Conservation (phyloP, 2,329 filamentous ascomycete genomes). For the Allantophomopsis lycopodina region DNA sequence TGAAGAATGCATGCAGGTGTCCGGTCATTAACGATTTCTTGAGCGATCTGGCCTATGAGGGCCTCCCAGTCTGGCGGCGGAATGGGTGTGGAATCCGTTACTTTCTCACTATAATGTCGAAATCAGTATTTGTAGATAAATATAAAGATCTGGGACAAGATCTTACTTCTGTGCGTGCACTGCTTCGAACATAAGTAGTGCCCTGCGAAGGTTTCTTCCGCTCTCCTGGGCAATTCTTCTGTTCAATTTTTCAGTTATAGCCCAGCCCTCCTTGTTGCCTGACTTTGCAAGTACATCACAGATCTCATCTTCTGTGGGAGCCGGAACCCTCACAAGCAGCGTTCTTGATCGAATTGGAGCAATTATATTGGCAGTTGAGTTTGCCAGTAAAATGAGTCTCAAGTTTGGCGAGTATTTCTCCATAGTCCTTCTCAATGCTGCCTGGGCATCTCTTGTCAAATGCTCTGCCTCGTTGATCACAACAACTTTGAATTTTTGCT, state of each 20-base stretch:
- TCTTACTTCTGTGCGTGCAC: slow-evolving; percentile 92
- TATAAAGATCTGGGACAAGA: too few species aligned
- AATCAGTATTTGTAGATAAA: slow-evolving; percentile 15
- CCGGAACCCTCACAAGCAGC: slow-evolving; percentile 79
- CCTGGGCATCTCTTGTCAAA: slow-evolving; percentile 85
- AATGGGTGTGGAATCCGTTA: slow-evolving; percentile 76
- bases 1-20: slow-evolving; percentile 80
- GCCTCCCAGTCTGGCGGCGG: slow-evolving; percentile 96
- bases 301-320: slow-evolving; percentile 77
- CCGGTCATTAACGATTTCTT: slow-evolving; percentile 85
- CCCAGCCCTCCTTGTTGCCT: slow-evolving; percentile 73
- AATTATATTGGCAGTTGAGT: slow-evolving; percentile 96
- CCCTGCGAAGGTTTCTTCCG: slow-evolving; percentile 77
- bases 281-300: slow-evolving; percentile 57
- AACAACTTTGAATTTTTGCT: slow-evolving; percentile 93
- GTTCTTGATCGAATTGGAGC: slow-evolving; percentile 93
- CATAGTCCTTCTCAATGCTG: slow-evolving; percentile 89
- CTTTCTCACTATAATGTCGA: slow-evolving; percentile 55
- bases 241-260: slow-evolving; percentile 62
- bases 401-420: slow-evolving; percentile 98
- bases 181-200: slow-evolving; percentile 91
- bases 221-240: slow-evolving; percentile 80
- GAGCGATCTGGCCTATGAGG: slow-evolving; percentile 76
- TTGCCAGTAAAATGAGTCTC: slow-evolving; percentile 80
- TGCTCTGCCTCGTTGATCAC: slow-evolving; percentile 99